Evolutionary conservation across 768 basidiomycete genomes (phyloP).

Genomic region (Solioccasus polychromus): DNA sequence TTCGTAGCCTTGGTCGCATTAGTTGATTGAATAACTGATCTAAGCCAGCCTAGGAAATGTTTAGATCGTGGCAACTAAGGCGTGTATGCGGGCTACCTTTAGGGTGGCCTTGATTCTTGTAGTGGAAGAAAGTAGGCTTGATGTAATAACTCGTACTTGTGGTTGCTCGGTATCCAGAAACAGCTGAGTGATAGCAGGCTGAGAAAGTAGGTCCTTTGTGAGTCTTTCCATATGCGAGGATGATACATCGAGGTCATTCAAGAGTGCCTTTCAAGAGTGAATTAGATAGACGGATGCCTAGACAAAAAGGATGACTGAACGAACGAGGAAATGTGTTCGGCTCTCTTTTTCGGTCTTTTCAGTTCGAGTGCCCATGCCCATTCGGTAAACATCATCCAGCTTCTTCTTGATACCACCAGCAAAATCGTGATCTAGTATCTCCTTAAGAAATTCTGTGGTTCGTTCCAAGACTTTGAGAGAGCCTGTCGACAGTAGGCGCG

Average conservation of each 20-base stretch:
- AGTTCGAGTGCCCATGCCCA: constrained; percentile 46
- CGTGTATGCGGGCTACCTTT: constrained; percentile 51
- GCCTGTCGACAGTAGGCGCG: constrained; percentile 76
- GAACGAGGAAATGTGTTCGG: constrained; percentile 76
- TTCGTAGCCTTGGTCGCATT: constrained; percentile 81
- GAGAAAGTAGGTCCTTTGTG: constrained; percentile 57
- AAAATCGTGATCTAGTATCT: constrained; percentile 82
- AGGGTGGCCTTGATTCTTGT: constrained; percentile 69
- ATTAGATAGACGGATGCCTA: neutral
- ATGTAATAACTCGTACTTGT: constrained; percentile 45
- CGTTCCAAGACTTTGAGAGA: constrained; percentile 55
- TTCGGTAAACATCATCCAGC: constrained; percentile 84
- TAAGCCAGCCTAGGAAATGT: constrained; percentile 58
- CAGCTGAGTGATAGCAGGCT: constrained; percentile 58
- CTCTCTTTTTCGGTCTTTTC: constrained; percentile 84
- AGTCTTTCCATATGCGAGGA: constrained; percentile 86
- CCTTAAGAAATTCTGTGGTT: constrained; percentile 61
- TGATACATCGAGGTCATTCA: constrained; percentile 95
- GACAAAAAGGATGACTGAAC: constrained; percentile 27
- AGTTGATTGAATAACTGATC: constrained; percentile 97
- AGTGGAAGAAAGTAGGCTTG: constrained; percentile 51
- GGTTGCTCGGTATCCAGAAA: constrained; percentile 60
- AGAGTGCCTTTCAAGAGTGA: constrained; percentile 54
- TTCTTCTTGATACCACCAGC: constrained; percentile 76
- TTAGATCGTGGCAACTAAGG: constrained; percentile 1